Conservation (phyloP, 2,329 filamentous ascomycete genomes). For the Madurella fahalii region DNA sequence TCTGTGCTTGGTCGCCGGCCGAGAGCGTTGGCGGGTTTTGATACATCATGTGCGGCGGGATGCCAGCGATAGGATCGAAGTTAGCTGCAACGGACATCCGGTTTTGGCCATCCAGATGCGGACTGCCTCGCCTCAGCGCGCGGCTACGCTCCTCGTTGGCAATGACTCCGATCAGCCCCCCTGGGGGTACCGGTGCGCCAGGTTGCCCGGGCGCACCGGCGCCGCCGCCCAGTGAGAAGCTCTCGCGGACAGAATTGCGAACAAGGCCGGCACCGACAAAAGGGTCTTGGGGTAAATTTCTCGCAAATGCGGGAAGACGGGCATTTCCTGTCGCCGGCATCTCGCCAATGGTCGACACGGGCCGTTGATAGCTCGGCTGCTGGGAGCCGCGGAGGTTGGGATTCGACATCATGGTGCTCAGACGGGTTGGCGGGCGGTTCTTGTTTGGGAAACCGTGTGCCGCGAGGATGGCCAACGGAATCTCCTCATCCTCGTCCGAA, state of each 20-base stretch:
- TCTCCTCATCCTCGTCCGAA: slow-evolving; percentile 80
- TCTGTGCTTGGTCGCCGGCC: slow-evolving; percentile 66
- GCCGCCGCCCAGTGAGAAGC: slow-evolving; percentile 64
- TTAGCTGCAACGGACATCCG: slow-evolving; percentile 34
- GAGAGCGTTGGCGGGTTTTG: slow-evolving; percentile 41
- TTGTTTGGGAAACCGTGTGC: slow-evolving; percentile 84
- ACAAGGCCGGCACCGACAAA: slow-evolving; percentile 77
- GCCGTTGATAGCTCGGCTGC: slow-evolving; percentile 45
- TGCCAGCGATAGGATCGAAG: slow-evolving; percentile 48
- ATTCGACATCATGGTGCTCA: slow-evolving; percentile 63
- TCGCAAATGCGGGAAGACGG: slow-evolving; percentile 74
- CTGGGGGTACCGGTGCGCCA: slow-evolving; percentile 54
- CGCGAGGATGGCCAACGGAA: slow-evolving; percentile 79
- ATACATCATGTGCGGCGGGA: slow-evolving; percentile 50
- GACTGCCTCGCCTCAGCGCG: slow-evolving; percentile 73
- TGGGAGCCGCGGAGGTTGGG: slow-evolving; percentile 61
- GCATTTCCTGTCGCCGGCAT: slow-evolving; percentile 37
- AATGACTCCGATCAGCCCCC: slow-evolving; percentile 83
- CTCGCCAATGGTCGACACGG: slow-evolving; percentile 57
- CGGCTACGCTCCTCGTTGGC: slow-evolving; percentile 76
- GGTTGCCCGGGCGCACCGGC: slow-evolving; percentile 34
- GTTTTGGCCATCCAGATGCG: slow-evolving; percentile 55
- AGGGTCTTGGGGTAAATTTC: slow-evolving; percentile 77
- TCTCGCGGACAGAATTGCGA: slow-evolving; percentile 68
- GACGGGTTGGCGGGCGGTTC: slow-evolving; percentile 66